Evolutionary conservation across 345 rosid species (phyloP), one percentile per base, ranked within the genome.

Genomic region (Hibiscus syriacus): DNA sequence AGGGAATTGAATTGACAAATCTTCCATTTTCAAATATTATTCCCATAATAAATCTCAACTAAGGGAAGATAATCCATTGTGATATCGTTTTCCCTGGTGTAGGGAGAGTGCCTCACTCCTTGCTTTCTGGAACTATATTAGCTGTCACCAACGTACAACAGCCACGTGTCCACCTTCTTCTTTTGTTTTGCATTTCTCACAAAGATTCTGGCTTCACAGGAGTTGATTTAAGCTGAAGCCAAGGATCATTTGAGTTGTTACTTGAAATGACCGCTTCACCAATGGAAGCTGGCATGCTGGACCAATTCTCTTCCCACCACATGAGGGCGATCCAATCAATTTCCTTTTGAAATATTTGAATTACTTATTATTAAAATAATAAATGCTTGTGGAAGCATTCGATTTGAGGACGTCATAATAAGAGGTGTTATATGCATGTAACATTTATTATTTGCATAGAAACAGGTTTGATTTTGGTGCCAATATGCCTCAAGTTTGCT

Each of bases 121-220:
- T 17, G 34, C 66, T 67, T 73, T 75, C 73, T 77, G 74, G 70
- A 80, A 78, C 78, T 77, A 76, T 53, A 80, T 82, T 82, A 82
- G 85, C 92, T 88, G 95, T 84, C 78, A 46, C 83, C 82, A 72
- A 71, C 72, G 41, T 14, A 16, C 70, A 60, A 14, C 1, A 27
- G 79, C 86, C 95, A 88, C 88, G 86, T 82, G 25, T 19, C 55
- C 20, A 20, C 2, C 13, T 54, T 13, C 23, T 10, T 54, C 13
- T 1, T 23, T 12, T 64, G 74, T 50, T 30, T 71, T 67, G 39
- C 50, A 39, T 3, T 2, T 20, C n/a, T 57, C 2, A 10, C 64
- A 55, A 17, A 6, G 26, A 25, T 32, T 50, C 8, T 12, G 11
- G 30, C 20, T 16, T 56, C 53, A 48, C 53, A 48, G 9, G 39